These are phyloP conservation scores for Capsicum baccatum DNA, from an alignment of 257 asterid genomes.

Conservation along the genomic window DNA sequence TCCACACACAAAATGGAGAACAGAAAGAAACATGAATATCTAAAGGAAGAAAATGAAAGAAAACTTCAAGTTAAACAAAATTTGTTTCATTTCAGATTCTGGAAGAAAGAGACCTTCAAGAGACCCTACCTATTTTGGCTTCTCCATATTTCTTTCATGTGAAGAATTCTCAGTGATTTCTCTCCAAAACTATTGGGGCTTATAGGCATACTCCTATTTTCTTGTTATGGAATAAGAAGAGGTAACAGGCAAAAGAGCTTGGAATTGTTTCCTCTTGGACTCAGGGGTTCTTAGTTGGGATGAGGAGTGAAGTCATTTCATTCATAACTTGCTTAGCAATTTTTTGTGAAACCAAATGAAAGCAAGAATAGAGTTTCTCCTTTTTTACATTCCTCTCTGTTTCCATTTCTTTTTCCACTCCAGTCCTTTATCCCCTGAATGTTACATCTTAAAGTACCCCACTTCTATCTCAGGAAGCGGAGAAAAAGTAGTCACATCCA, in stretches of 20 bases:
- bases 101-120: background rate
- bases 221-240: background rate
- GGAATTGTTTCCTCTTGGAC: background rate
- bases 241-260: background rate
- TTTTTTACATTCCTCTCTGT: background rate
- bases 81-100: background rate
- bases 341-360: background rate
- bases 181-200: background rate
- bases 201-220: background rate
- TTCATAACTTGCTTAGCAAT: background rate
- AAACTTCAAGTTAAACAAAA: no score
- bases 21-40: no score
- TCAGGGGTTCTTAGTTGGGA: background rate
- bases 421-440: slow-evolving; percentile 3
- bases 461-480: background rate
- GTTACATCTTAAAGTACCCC: background rate
- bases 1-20: no score
- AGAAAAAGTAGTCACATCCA: background rate
- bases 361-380: background rate
- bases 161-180: background rate
- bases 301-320: background rate
- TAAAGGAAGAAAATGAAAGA: no score
- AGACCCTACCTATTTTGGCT: background rate
- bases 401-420: background rate
- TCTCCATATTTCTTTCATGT: background rate